Conservation (phyloP, 2,329 filamentous ascomycete species). For the Cordyceps pruinosa region DNA sequence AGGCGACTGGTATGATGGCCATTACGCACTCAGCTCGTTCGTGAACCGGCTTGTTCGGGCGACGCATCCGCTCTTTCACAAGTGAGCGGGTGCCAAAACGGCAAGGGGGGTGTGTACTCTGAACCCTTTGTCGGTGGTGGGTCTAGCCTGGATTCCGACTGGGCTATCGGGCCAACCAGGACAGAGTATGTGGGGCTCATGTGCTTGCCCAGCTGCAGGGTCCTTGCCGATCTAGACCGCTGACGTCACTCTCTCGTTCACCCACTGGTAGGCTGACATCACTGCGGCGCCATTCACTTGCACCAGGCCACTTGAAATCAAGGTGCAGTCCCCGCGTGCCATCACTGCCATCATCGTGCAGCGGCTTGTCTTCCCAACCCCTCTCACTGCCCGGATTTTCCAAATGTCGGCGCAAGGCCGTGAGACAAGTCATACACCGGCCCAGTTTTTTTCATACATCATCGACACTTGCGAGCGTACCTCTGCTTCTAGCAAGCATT, state of each 20-base stretch:
- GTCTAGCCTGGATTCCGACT: background rate
- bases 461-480: too few relatives aligned
- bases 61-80: too few relatives aligned
- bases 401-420: background rate
- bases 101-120: background rate
- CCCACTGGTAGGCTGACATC: constrained; percentile 20
- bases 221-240: constrained; percentile 12
- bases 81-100: background rate
- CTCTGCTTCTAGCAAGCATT: too few relatives aligned
- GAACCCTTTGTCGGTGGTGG: constrained; percentile 3
- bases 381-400: background rate
- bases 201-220: constrained; percentile 9
- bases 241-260: constrained; percentile 23
- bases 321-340: background rate
- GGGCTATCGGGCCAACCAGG: constrained; percentile 12
- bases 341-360: constrained; percentile 9
- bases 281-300: constrained; percentile 12
- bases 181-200: constrained; percentile 3
- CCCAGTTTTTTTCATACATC: background rate
- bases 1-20: constrained; percentile 17
- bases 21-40: background rate
- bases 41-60: background rate
- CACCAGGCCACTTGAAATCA: background rate
- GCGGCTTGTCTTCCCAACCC: background rate
- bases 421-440: background rate